These are phyloP conservation scores for Pseudogymnoascus sp. DNA, from an alignment of 2,329 filamentous ascomycete species.

Conservation along the genomic window DNA sequence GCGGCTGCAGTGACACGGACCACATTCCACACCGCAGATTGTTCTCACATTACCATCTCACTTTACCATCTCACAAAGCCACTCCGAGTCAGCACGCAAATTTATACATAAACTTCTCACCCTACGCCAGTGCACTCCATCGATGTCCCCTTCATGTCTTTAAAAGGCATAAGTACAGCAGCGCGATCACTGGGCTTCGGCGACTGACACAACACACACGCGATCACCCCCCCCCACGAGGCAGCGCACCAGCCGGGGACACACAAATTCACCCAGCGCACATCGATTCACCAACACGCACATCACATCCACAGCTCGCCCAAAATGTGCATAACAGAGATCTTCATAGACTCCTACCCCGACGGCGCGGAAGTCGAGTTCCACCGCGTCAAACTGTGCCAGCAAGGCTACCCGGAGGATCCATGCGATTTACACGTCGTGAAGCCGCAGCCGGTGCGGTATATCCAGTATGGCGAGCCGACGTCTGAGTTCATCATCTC, in stretches of 20 bases:
- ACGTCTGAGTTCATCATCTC: constrained; percentile 32
- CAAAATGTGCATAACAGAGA: constrained; percentile 44
- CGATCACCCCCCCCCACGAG: neutral
- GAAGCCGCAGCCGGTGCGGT: constrained; percentile 35
- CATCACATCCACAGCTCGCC: constrained; percentile 21
- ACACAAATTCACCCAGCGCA: constrained; percentile 21
- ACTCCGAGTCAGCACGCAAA: neutral
- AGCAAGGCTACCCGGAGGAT: constrained; percentile 31
- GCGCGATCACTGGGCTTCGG: neutral
- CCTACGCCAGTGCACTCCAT: neutral
- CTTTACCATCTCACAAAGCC: neutral
- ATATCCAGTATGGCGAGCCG: constrained; percentile 30
- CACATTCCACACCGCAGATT: neutral
- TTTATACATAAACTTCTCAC: neutral
- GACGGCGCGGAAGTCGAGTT: constrained; percentile 35
- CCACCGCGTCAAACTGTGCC: constrained; percentile 31
- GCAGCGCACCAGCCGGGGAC: no score
- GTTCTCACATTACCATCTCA: neutral
- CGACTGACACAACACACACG: neutral
- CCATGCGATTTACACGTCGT: constrained; percentile 36
- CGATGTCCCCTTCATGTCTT: neutral
- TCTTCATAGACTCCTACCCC: constrained; percentile 40
- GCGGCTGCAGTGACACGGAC: neutral
- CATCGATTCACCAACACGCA: constrained; percentile 16
- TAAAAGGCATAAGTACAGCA: neutral